Conservation (phyloP, 1,139 yeast species). For the Lodderomyces oxycetoniae region DNA sequence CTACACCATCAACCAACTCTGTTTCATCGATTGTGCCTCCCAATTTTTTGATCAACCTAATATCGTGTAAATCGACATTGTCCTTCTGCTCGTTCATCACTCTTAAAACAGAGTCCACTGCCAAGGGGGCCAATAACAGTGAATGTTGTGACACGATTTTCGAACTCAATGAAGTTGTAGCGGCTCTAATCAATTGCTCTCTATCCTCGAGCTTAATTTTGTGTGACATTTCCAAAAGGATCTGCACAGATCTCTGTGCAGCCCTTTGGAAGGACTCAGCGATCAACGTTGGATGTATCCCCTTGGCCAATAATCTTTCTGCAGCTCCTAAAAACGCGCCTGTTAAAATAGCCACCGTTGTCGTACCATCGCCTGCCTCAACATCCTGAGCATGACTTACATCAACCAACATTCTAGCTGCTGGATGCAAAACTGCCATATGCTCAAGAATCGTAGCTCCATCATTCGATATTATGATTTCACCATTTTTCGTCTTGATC, state of each 20-base stretch:
- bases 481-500: conserved; percentile 91
- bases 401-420: conserved; percentile 97
- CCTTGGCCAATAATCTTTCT: conserved; percentile 79
- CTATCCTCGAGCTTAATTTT: conserved; percentile 71
- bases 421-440: conserved; percentile 98
- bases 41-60: conserved; percentile 83
- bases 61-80: conserved; percentile 83
- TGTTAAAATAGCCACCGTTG: conserved; percentile 91
- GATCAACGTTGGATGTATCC: conserved; percentile 92
- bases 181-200: conserved; percentile 84
- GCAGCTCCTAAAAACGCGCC: conserved; percentile 95
- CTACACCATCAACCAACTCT: conserved; percentile 87
- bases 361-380: conserved; percentile 99
- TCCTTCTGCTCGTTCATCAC: conserved; percentile 50
- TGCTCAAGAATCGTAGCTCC: conserved; percentile 96
- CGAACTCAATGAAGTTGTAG: conserved; percentile 87
- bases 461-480: conserved; percentile 92
- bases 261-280: conserved; percentile 96
- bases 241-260: conserved; percentile 80
- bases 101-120: conserved; percentile 88
- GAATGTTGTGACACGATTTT: conserved; percentile 94
- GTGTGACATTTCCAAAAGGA: conserved; percentile 79
- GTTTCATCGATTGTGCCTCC: conserved; percentile 99
- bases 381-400: conserved; percentile 96
- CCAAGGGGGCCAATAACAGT: conserved; percentile 79